Base-by-base conservation (phyloP, 352 stramenopile genomes). In the Pythium vanterpoolii region DNA sequence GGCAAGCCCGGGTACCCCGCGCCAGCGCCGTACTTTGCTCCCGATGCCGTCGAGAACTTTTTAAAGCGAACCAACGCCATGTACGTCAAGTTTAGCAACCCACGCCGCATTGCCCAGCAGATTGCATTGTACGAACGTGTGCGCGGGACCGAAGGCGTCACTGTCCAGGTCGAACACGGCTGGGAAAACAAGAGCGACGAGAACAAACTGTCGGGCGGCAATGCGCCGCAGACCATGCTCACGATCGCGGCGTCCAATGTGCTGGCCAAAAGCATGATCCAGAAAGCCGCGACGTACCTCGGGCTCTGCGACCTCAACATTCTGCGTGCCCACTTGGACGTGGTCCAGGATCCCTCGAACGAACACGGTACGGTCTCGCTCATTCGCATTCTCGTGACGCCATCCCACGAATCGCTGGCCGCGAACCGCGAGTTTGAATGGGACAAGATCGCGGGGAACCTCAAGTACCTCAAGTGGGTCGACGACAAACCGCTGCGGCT, bases 251-350 rank as follows among this genome's bases (percentile, higher is more conserved):
- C 80, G 5, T 73, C 85, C 24, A 96, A 96, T 54, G 85, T 96
- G 57, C 76, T 96, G 24, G 76, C 81, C 59, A 93, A 92, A 71
- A 79, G 77, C 54, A 74, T 79, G 47, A 89, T 94, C 58, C 83
- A 92, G 55, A 91, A 90, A 60, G 75, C 84, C 6, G 83, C 82
- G 36, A 91, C 77, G 5, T 96, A 96, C 63, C 75, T 99, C 11
- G 96, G 85, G 57, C 68, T 97, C 23, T 96, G 97, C 75, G 80
- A 95, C 63, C 84, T 99, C 64, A 97, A 99, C 72, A 94, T 98
- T 19, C 74, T 96, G 26, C 87, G 95, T 40, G 94, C 95, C 19
- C 95, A 98, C 69, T 73, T 99, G 52, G 96, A 99, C 64, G 87
- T 98, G 27, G 86, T 99, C 5, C 73, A 91, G 28, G 89, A 98